phyloP scores from a whole-genome alignment of 768 basidiomycete genomes.

The Dacryopinax primogenitus region DNA sequence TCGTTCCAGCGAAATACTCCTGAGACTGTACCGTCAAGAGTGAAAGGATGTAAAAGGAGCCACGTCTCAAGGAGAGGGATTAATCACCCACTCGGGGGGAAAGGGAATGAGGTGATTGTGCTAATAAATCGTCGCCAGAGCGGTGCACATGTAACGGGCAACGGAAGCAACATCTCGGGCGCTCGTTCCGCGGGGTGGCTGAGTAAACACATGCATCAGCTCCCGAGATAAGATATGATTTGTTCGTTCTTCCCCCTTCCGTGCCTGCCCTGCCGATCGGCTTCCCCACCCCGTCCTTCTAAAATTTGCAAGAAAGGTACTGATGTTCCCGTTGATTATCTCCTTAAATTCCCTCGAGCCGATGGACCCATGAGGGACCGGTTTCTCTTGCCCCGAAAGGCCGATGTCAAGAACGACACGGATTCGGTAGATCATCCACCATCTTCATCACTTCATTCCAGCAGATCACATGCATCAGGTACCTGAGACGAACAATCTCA shows the following conservation, averaged over 20 bases:
- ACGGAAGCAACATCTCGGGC: background rate
- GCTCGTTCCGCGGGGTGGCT: background rate
- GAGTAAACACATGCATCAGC: background rate
- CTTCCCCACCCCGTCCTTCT: background rate
- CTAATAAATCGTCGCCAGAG: background rate
- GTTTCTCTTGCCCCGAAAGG: background rate
- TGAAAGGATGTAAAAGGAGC: background rate
- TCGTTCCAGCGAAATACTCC: background rate
- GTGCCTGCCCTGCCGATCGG: background rate
- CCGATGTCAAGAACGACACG: too few species aligned
- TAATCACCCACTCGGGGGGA: background rate
- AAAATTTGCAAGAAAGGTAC: background rate
- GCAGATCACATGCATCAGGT: too few species aligned
- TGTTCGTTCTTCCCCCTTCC: too few species aligned
- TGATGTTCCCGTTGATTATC: background rate
- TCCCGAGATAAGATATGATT: slow-evolving; percentile 6
- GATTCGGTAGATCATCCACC: too few species aligned
- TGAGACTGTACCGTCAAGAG: background rate
- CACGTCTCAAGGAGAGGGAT: background rate
- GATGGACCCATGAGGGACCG: background rate
- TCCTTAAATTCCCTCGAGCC: background rate
- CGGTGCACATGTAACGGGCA: background rate
- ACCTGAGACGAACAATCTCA: too few species aligned
- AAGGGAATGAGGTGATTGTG: background rate
- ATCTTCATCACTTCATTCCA: too few species aligned